Evolutionary conservation across 495 filamentous ascomycete species (phyloP), one percentile per base, ranked within the genome.

Genomic region (Lasiosphaeria miniovina): DNA sequence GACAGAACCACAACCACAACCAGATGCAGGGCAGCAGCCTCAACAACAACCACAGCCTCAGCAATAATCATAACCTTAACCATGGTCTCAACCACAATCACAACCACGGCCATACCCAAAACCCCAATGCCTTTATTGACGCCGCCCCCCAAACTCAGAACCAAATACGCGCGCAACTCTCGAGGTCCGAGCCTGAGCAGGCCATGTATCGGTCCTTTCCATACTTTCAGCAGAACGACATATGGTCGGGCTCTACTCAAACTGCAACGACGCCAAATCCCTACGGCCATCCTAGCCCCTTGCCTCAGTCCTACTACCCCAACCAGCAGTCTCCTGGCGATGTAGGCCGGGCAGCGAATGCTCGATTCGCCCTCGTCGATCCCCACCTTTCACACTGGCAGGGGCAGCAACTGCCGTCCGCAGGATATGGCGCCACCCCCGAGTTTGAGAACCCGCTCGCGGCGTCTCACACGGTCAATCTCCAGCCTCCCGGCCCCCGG

Each of bases 381-480:
- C 49, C 59, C 10, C 58, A 61, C 6, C 64, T 64, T 11, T 55
- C 67, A 1, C 62, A 70, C 48, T 71, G 69, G 69, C 63, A 65
- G 35, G 51, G 53, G 24, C 48, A 54, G 8, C 62, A 57, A 15
- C 36, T 52, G 14, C 52, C 60, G 8, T 15, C 54, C n/a, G 11
- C 54, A 7, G 65, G 46, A 5, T 71, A 69, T 57, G 54, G 52
- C 10, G 15, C 61, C 14, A 46, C 43, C 31, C 40, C 41, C 24
- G 65, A 70, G 45, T 71, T 58, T n/a, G 57, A 68, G 8, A 71
- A 67, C 38, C 66, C 68, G 17, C 62, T 67, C 32, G 58, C 65
- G 12, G 24, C 49, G 14, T 36, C 61, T n/a, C 66, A 66, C 43
- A 11, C 57, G 32, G 33, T 56, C 55, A 45, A 51, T 24, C 46